Evolutionary conservation across 345 rosid species (phyloP), one percentile per base, ranked within the genome.

Genomic region (Theobroma cacao): DNA sequence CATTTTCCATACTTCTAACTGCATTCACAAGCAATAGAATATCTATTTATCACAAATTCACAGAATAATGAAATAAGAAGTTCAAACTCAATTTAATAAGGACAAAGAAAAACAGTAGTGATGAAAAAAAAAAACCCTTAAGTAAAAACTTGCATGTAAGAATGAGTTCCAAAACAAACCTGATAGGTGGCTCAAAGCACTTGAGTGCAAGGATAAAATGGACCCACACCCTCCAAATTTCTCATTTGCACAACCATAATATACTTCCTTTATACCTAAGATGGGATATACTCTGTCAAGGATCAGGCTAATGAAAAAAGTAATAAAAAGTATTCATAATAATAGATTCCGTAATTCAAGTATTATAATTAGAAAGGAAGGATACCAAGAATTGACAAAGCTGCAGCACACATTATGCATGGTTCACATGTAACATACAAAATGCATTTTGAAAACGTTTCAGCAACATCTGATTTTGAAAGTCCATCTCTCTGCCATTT

Each of bases 141-240:
- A 50, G 45, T 24, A 34, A 76, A 45, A 14, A 53, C 10, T 56
- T 66, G 14, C 43, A 67, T 36, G 43, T 13, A 24, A 75, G 56
- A 26, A 55, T 34, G 17, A 53, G 76, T 77, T 75, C 55, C 62
- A 56, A 77, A 78, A 48, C 65, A 80, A 28, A 63, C 89, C 87
- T 84, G 30, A 41, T 24, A 66, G n/a, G 77, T 8, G 75, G 52
- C 70, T 80, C 80, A 66, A 83, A 73, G 90, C 28, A 83, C 82
- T 79, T 34, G 85, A 59, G 76, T 91, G 97, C 78, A 94, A 78
- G 0, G 93, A 80, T 66, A 94, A 82, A 73, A 91, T 83, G 7
- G 92, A 94, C 38, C 98, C 98, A 66, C 99, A 94, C 14, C 97
- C 99, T 40, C 95, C 97, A 85, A 92, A 91, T 80, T 90, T 92